Conservation (phyloP, 164 flowering plant species). For the Brasenia schreberi region DNA sequence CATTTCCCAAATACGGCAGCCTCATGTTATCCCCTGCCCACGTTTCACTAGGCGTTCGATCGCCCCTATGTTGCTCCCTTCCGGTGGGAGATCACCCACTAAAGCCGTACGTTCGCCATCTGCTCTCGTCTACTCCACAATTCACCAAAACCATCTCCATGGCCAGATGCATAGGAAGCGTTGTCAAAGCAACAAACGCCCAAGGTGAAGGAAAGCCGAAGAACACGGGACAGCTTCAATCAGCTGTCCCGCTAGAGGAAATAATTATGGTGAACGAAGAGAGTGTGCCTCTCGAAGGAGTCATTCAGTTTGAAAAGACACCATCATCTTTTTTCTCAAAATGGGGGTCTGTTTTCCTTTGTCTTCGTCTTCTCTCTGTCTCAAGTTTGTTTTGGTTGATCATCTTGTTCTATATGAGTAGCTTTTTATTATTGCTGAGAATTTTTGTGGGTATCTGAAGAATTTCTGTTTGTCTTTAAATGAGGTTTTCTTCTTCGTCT, state of each 20-base stretch:
- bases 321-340: constrained; percentile 22
- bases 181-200: background rate
- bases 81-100: background rate
- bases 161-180: background rate
- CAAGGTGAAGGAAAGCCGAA: background rate
- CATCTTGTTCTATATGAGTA: too few species aligned
- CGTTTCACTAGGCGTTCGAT: constrained; percentile 5
- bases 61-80: background rate
- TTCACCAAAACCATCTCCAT: background rate
- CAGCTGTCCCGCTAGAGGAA: constrained; percentile 5
- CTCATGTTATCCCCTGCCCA: constrained; percentile 3
- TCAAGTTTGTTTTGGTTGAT: background rate
- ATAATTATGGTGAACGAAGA: constrained; percentile 40
- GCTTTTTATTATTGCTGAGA: too few species aligned
- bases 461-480: too few species aligned
- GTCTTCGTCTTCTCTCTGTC: background rate
- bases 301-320: constrained; percentile 83
- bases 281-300: constrained; percentile 76
- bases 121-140: background rate
- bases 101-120: background rate
- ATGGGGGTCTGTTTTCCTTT: constrained; percentile 50
- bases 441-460: too few species aligned
- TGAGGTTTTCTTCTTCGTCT: background rate
- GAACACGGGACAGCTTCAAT: background rate
- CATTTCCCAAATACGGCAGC: constrained; percentile 7